phyloP scores from a whole-genome alignment of 257 asterid genomes.

The Solanum virginianum region DNA sequence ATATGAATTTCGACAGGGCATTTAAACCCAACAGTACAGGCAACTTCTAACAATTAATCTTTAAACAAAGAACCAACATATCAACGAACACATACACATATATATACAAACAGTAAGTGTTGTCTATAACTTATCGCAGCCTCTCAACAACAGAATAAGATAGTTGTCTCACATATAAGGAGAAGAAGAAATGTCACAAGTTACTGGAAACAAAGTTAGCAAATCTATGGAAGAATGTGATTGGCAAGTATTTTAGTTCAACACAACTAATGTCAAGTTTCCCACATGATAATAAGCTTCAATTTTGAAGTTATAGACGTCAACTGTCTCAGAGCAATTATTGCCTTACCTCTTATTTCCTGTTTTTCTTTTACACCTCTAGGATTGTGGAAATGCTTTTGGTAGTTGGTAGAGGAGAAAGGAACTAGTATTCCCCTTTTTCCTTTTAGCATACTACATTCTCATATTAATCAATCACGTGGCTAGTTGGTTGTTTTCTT shows the following conservation, averaged over 20 bases:
- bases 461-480: not conserved
- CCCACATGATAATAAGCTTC: not conserved
- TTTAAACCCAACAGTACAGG: no score
- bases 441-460: not conserved
- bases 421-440: not conserved
- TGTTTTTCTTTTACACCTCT: not conserved
- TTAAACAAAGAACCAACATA: no score
- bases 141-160: no score
- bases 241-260: not conserved
- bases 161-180: no score
- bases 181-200: no score
- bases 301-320: not conserved
- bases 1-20: no score
- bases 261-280: not conserved
- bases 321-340: not conserved
- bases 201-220: not conserved
- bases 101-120: no score
- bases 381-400: not conserved
- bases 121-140: no score
- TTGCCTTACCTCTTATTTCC: not conserved
- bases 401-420: not conserved
- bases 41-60: no score
- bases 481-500: not conserved
- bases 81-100: no score
- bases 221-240: not conserved